Conservation (phyloP, 2,329 filamentous ascomycete genomes). For the Exophiala viscosa region DNA sequence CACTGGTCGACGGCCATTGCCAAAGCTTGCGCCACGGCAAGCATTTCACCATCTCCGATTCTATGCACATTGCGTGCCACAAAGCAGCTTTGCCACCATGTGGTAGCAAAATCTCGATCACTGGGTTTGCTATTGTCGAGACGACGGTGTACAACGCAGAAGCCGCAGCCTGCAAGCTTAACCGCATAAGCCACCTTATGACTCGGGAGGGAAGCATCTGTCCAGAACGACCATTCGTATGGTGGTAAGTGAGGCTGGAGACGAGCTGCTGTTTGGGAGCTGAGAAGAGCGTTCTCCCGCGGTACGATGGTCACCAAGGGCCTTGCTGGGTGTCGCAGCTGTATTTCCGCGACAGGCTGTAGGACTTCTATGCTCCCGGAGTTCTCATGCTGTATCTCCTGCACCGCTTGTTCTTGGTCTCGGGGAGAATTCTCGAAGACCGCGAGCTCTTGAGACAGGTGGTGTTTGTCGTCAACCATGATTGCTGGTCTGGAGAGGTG, state of each 20-base stretch:
- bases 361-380: neutral
- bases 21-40: conserved; percentile 13
- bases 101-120: conserved; percentile 15
- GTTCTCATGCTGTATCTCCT: conserved; percentile 5
- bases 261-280: conserved; percentile 8
- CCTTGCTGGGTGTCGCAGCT: neutral
- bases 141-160: conserved; percentile 35
- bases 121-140: conserved; percentile 11
- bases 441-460: no score
- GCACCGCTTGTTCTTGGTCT: conserved; percentile 6
- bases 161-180: conserved; percentile 40
- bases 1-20: conserved; percentile 13
- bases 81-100: conserved; percentile 13
- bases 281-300: conserved; percentile 8
- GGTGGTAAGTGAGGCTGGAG: conserved; percentile 8
- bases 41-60: conserved; percentile 11
- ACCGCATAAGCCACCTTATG: conserved; percentile 32
- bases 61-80: conserved; percentile 9
- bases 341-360: neutral
- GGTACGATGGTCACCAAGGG: conserved; percentile 5
- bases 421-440: no score
- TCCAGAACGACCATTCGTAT: conserved; percentile 13
- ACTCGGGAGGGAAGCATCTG: conserved; percentile 7
- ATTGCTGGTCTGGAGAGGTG: no score
- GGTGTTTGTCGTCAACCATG: no score